Evolutionary conservation across 768 basidiomycete species (phyloP), one percentile per base, ranked within the genome.

Genomic region (Phlegmacium glaucopus): DNA sequence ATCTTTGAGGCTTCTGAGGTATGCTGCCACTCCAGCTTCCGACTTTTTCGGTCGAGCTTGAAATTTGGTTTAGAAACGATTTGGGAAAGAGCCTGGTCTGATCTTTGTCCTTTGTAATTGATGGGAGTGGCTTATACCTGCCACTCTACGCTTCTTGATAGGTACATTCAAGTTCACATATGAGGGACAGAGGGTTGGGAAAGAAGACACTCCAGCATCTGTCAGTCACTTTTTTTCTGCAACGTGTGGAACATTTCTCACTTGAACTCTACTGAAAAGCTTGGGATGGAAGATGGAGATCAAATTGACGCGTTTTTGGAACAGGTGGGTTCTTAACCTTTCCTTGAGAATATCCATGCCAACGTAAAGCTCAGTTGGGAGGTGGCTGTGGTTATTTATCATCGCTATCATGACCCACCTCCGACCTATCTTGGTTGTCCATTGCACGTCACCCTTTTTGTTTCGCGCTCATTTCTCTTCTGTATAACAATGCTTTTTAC

Each of bases 1-100:
- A 78, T 85, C 18, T 85, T 87, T 48, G 74, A 80, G 13, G 83
- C 82, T 12, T 79, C 80, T 2, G 80, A 84, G 73, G 85, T 85
- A 53, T 17, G 77, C 68, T 7, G 12, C 28, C 38, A 27, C 32
- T 38, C 34, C 17, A 42, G 28, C 37, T 45, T 43, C 41, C 11
- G 50, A 8, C 26, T 17, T 13, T 15, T 42, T 9, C 8, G n/a
- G 12, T 44, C 42, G 37, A 9, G 6, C 17, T 22, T 49, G 22
- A 22, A 22, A 3, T 25, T 49, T 39, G 39, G 16, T 42, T 10
- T 53, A 85, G 83, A 74, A 80, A 73, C 71, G 72, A 26, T 85
- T 85, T 52, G 65, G 64, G 17, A 83, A 82, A 56, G 79, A 79
- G 4, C 38, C 77, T 59, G 81, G 82, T 73, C 48, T 50, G 71